These are phyloP conservation scores for Colletotrichum theobromicola DNA, from an alignment of 2,329 filamentous ascomycete species.

Conservation along the genomic window DNA sequence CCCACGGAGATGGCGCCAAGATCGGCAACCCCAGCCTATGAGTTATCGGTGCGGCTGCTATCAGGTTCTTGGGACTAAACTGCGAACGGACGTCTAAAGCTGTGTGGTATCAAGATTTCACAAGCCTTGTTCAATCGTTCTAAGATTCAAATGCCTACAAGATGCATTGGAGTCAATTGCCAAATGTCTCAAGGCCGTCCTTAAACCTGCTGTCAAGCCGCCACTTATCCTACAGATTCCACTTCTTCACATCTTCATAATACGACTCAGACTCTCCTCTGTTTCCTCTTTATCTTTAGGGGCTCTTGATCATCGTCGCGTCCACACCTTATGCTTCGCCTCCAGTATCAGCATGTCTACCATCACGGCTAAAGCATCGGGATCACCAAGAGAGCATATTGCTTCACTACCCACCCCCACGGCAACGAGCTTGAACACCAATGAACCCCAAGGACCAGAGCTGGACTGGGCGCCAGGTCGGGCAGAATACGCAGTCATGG, in stretches of 20 bases:
- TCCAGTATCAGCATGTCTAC: not conserved
- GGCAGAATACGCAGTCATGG: constrained; percentile 44
- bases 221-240: too few relatives aligned
- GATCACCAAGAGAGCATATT: not conserved
- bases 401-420: not conserved
- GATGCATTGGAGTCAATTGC: not conserved
- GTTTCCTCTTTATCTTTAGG: too few relatives aligned
- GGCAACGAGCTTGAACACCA: not conserved
- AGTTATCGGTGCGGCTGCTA: not conserved
- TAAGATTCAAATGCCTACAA: not conserved
- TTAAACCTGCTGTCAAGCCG: too few relatives aligned
- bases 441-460: not conserved
- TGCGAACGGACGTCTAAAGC: not conserved
- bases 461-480: constrained; percentile 39
- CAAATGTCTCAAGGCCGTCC: not conserved
- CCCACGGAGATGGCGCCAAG: not conserved
- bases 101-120: not conserved
- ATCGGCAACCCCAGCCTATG: not conserved
- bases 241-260: too few relatives aligned
- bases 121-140: not conserved
- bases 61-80: not conserved
- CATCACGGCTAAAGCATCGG: not conserved
- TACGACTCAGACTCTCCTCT: too few relatives aligned
- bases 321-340: too few relatives aligned
- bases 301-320: too few relatives aligned